Conservation (phyloP, 768 basidiomycete species). For the Hemileccinum impolitum region DNA sequence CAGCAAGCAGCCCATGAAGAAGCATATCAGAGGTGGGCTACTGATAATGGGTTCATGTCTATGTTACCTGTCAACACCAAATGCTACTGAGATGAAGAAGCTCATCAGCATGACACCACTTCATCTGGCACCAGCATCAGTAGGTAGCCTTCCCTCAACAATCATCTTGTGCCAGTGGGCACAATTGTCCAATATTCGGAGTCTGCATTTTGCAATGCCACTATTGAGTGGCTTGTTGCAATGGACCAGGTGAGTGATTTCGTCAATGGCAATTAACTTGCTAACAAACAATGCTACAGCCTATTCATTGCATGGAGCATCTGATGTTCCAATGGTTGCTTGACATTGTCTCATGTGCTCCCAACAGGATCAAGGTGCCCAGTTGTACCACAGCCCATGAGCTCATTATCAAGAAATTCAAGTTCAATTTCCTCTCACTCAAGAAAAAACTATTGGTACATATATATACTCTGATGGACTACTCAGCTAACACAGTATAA, state of each 20-base stretch:
- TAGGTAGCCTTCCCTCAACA: not conserved
- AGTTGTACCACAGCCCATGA: not conserved
- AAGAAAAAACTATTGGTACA: conserved; percentile 2
- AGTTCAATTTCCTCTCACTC: not conserved
- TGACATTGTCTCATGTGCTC: not conserved
- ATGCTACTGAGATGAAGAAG: not conserved
- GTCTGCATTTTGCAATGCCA: not conserved
- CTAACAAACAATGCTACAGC: not conserved
- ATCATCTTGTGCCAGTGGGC: not conserved
- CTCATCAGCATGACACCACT: not conserved
- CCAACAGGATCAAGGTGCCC: conserved; percentile 1
- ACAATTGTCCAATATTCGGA: not conserved
- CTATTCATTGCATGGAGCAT: conserved; percentile 3
- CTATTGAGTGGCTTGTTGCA: not conserved
- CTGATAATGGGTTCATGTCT: not conserved
- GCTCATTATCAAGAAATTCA: conserved; percentile 7
- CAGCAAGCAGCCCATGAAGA: too few species aligned
- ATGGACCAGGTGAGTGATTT: not conserved
- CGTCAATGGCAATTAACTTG: not conserved
- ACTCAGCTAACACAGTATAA: not conserved
- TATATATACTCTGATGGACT: not conserved
- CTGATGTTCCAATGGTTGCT: not conserved
- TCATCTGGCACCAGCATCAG: not conserved
- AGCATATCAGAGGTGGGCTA: conserved; percentile 4
- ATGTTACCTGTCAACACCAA: not conserved